phyloP scores from a whole-genome alignment of 306 rosid species.

The Mimosa pudica region DNA sequence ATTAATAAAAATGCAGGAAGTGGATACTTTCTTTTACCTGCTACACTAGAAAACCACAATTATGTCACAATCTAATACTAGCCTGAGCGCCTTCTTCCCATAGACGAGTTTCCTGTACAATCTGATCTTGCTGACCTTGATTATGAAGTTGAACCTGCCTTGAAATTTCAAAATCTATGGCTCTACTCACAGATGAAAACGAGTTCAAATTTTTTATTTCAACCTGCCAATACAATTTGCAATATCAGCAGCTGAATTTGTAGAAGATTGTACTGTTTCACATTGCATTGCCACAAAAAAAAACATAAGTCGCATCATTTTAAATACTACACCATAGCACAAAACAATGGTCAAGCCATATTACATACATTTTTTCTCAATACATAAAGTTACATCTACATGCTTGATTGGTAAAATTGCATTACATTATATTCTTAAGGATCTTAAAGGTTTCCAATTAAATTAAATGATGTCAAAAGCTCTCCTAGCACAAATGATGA shows the following conservation, averaged over 20 bases:
- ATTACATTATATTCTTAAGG: no score
- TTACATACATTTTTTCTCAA: no score
- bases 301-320: conserved; percentile 2
- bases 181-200: conserved; percentile 78
- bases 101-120: conserved; percentile 86
- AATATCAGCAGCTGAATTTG: conserved; percentile 28
- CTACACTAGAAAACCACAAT: conserved; percentile 30
- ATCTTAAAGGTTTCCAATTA: no score
- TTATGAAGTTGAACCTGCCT: conserved; percentile 79
- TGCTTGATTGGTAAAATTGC: no score
- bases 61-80: conserved; percentile 41
- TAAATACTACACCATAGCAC: not conserved
- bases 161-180: conserved; percentile 90
- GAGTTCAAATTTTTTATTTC: conserved; percentile 92
- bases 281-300: conserved; percentile 18
- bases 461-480: no score
- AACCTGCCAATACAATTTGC: conserved; percentile 63
- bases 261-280: conserved; percentile 14
- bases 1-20: conserved; percentile 36
- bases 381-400: no score
- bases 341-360: no score
- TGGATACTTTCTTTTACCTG: conserved; percentile 26
- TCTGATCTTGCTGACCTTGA: conserved; percentile 77
- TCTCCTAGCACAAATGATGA: no score
- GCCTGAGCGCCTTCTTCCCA: conserved; percentile 98